Base-by-base conservation (phyloP, 2,329 filamentous ascomycete species). In the Gaeumannomyces sp. region DNA sequence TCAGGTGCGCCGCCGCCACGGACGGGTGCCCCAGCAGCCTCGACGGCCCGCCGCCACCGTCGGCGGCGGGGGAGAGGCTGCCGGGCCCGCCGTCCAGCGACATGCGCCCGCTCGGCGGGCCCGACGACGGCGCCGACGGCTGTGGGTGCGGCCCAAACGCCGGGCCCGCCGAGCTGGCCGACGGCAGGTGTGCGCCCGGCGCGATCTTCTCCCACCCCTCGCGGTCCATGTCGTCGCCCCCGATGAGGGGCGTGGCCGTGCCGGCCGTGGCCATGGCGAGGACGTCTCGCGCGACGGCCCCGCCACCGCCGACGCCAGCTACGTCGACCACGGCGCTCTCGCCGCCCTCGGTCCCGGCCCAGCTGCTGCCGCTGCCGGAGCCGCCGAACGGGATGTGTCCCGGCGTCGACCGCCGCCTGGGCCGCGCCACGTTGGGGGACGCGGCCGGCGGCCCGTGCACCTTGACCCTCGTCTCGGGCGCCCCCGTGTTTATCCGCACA, bases 1-100 rank as follows among this genome's bases (percentile, higher is more conserved):
- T 84, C 69, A 85, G 73, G 64, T 76, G 75, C 13, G 83, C 80
- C 59, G 78, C 76, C 5, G 76, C 78, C 27, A 77, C 64, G 25
- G 61, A 62, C 25, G 61, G 61, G 45, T 50, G 45, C 3, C 45
- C 45, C 6, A 50, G 45, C 38, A 62, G n/a, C 45, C 38, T 56
- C 19, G 61, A 29, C 22, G 61, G 38, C 38, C 19, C 56, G 1
- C 76, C 74, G 29, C 73, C 72, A 28, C 73, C 72, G 3, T 70
- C 71, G 8, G 72, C 70, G 10, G 67, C 64, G 7, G 45, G 22
- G 45, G 45, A 50, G 22, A n/a, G 45, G 45, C 45, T 10, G 2
- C 45, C 45, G 22, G 16, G 16, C 16, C 25, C 61, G 16, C 45
- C 28, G 8, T 53, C 38, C 11, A 69, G 68, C 29, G 72, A 70